Percentiles rank a stretch among this genome's conserved stretches.
These are phyloP conservation scores for Metarhizium anisopliae DNA, from an alignment of 2,329 filamentous ascomycete genomes.

Conservation along the genomic window DNA sequence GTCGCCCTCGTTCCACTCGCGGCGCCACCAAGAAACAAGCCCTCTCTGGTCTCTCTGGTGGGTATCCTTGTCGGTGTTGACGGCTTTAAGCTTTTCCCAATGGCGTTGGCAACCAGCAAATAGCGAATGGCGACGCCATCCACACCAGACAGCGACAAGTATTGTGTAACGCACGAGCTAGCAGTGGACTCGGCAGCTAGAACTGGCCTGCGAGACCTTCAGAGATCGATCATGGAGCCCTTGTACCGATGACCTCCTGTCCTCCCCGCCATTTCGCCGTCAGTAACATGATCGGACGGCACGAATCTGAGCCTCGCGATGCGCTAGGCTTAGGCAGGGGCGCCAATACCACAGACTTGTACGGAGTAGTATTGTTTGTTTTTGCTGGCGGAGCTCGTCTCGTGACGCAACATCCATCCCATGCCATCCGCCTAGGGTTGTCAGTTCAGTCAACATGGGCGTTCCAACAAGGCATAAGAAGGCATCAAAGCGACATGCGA, in stretches of 20 bases:
- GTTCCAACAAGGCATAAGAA: too few relatives aligned
- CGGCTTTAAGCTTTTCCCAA: neutral
- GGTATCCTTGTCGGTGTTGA: neutral
- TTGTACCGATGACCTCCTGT: neutral
- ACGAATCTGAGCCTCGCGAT: neutral
- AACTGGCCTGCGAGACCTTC: neutral
- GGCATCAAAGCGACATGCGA: too few relatives aligned
- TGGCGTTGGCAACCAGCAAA: neutral
- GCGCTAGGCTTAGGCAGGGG: neutral
- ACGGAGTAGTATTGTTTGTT: neutral
- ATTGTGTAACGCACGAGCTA: neutral
- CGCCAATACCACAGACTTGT: neutral
- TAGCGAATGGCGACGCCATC: neutral
- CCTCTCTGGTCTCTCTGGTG: neutral
- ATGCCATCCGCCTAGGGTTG: too few relatives aligned
- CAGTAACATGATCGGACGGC: neutral
- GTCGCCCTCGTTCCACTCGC: too few relatives aligned
- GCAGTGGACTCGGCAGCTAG: neutral
- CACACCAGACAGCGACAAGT: neutral
- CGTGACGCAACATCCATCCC: neutral
- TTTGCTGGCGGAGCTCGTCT: neutral
- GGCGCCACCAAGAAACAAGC: neutral
- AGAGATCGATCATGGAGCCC: neutral
- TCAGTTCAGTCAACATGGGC: too few relatives aligned
- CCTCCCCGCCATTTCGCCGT: neutral